phyloP scores from a whole-genome alignment of 306 rosid genomes.

The Corylus avellana region DNA sequence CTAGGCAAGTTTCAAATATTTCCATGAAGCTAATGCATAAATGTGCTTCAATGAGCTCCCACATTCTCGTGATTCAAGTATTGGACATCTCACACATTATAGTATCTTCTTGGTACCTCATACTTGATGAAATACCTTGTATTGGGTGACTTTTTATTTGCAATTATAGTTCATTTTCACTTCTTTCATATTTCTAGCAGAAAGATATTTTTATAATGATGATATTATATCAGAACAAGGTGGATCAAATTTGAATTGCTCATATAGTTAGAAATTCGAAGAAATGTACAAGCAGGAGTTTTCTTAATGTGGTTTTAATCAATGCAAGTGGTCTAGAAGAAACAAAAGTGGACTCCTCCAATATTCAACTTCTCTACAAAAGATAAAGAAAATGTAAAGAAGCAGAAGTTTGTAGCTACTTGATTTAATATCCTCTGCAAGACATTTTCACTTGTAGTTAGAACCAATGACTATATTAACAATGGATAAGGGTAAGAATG shows the following conservation, averaged over 20 bases:
- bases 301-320: neutral
- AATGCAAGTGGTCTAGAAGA: neutral
- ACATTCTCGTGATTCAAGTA: neutral
- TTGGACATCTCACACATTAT: neutral
- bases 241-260: neutral
- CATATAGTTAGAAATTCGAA: neutral
- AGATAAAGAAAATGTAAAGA: neutral
- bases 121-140: neutral
- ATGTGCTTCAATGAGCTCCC: neutral
- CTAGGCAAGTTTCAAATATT: neutral
- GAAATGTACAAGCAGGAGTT: neutral
- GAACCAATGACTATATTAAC: neutral
- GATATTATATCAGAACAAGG: no score
- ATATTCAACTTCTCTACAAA: neutral
- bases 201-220: no score
- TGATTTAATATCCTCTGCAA: neutral
- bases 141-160: neutral
- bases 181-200: no score
- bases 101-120: neutral
- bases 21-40: neutral
- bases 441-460: neutral
- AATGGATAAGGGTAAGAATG: neutral
- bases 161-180: neutral
- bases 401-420: neutral
- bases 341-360: neutral